These are phyloP conservation scores for Aspergillus cristatus DNA, from an alignment of 495 filamentous ascomycete genomes.

Conservation along the genomic window DNA sequence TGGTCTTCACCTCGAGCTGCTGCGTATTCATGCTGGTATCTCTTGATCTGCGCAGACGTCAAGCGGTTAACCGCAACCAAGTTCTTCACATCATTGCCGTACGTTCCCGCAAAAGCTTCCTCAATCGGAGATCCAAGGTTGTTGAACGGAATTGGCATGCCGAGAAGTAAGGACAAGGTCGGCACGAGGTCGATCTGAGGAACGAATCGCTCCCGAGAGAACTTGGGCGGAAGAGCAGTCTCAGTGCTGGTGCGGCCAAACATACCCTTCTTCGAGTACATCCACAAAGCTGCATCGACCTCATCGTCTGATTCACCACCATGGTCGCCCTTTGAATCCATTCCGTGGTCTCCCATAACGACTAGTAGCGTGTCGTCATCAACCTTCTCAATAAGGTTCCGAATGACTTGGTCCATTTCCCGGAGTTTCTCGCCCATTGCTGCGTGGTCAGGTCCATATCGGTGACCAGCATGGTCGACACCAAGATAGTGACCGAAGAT, in stretches of 20 bases:
- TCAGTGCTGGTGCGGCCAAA: slow-evolving; percentile 69
- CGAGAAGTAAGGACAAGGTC: slow-evolving; percentile 76
- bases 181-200: slow-evolving; percentile 95
- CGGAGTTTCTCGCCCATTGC: slow-evolving; percentile 84
- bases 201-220: slow-evolving; percentile 71
- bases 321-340: slow-evolving; percentile 96
- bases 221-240: slow-evolving; percentile 54
- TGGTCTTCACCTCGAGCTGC: slow-evolving; percentile 53
- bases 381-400: slow-evolving; percentile 57
- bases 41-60: slow-evolving; percentile 76
- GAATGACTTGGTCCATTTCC: slow-evolving; percentile 81
- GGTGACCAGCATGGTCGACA: slow-evolving; percentile 94
- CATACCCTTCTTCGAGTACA: slow-evolving; percentile 79
- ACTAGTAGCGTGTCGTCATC: slow-evolving; percentile 84
- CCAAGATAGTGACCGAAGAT: slow-evolving; percentile 89
- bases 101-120: slow-evolving; percentile 73
- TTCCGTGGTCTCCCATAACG: slow-evolving; percentile 97
- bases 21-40: slow-evolving; percentile 68
- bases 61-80: slow-evolving; percentile 66
- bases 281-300: slow-evolving; percentile 90
- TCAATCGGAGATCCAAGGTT: slow-evolving; percentile 93
- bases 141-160: slow-evolving; percentile 91
- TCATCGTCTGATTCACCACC: slow-evolving; percentile 95
- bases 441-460: slow-evolving; percentile 87
- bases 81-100: slow-evolving; percentile 61